Conservation (phyloP, 805 yeast species). For the Sungouiella thailandica region DNA sequence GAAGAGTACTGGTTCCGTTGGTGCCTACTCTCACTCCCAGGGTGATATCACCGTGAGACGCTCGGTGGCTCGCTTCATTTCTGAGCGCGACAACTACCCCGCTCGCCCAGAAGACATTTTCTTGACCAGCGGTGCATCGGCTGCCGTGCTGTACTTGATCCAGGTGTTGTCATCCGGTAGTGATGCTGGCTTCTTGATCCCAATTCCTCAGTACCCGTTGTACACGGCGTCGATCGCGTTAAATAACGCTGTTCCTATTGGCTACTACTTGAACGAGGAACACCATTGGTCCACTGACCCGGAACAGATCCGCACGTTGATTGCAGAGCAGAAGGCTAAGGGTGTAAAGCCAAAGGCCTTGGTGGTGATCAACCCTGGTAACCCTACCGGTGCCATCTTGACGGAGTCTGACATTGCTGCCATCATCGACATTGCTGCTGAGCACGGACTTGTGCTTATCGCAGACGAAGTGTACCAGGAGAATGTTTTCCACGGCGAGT, state of each 20-base stretch:
- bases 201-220: slow-evolving; percentile 97
- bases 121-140: slow-evolving; percentile 91
- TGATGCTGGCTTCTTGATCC: slow-evolving; percentile 77
- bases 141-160: slow-evolving; percentile 80
- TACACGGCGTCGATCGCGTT: slow-evolving; percentile 93
- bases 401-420: slow-evolving; percentile 60
- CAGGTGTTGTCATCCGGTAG: slow-evolving; percentile 65
- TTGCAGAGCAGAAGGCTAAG: slow-evolving; percentile 41
- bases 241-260: slow-evolving; percentile 75
- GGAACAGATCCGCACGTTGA: slow-evolving; percentile 51
- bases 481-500: slow-evolving; percentile 78
- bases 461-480: slow-evolving; percentile 99
- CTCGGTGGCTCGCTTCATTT: slow-evolving; percentile 76
- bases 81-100: slow-evolving; percentile 64
- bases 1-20: slow-evolving; percentile 70
- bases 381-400: slow-evolving; percentile 92
- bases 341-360: slow-evolving; percentile 69
- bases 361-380: slow-evolving; percentile 96
- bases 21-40: slow-evolving; percentile 93
- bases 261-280: slow-evolving; percentile 80
- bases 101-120: slow-evolving; percentile 71
- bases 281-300: slow-evolving; percentile 83
- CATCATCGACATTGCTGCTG: slow-evolving; percentile 75
- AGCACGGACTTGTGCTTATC: slow-evolving; percentile 75
- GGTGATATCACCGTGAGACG: slow-evolving; percentile 73